phyloP scores from a whole-genome alignment of 1,284 basidiomycete genomes.

The Marasmius fiardii region DNA sequence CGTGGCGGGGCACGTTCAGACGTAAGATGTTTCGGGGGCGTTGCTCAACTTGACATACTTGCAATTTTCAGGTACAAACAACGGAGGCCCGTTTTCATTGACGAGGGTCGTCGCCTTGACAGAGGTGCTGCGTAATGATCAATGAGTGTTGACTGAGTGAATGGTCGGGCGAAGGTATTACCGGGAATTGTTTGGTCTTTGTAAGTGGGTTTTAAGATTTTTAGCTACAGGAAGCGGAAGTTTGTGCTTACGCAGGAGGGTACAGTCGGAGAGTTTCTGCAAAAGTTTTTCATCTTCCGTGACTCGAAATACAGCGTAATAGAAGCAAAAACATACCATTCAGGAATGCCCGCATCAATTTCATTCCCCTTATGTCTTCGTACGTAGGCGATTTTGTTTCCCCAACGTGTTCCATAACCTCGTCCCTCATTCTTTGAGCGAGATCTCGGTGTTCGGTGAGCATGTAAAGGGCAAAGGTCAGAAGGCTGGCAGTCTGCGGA shows the following conservation, averaged over 20 bases:
- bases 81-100: conserved; percentile 19
- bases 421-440: conserved; percentile 32
- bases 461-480: conserved; percentile 43
- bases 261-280: conserved; percentile 29
- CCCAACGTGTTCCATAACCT: conserved; percentile 39
- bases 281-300: too few species aligned
- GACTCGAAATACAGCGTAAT: too few species aligned
- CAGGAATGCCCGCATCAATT: conserved; percentile 31
- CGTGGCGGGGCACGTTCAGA: too few species aligned
- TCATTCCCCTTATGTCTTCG: conserved; percentile 30
- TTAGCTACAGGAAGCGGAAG: not conserved
- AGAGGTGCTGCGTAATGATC: conserved; percentile 20
- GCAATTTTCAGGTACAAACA: conserved; percentile 25
- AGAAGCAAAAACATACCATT: conserved; percentile 22
- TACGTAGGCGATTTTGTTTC: conserved; percentile 24
- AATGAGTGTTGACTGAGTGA: not conserved
- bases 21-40: too few species aligned
- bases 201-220: too few species aligned
- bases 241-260: conserved; percentile 21
- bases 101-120: conserved; percentile 24
- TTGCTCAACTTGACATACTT: too few species aligned
- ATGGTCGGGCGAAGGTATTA: not conserved
- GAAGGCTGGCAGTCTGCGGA: conserved; percentile 32
- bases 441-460: conserved; percentile 41
- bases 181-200: too few species aligned